phyloP scores from a whole-genome alignment of 192 early-diverging fungal species.

The Entomortierella chlamydospora region DNA sequence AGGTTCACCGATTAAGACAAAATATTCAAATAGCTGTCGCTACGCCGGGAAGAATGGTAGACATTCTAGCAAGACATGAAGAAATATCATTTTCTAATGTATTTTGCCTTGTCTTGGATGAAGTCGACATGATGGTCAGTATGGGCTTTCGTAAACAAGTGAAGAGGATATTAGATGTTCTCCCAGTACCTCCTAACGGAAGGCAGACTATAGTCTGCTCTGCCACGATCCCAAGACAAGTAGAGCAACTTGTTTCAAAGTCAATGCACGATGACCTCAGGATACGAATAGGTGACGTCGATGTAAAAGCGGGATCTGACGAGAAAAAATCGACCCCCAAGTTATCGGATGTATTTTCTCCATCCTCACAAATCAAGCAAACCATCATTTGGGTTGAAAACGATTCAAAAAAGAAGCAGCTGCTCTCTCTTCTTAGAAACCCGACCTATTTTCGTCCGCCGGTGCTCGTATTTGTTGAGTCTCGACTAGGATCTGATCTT shows the following conservation, averaged over 20 bases:
- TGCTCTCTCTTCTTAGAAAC: conserved; percentile 63
- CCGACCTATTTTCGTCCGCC: conserved; percentile 65
- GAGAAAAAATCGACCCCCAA: neutral
- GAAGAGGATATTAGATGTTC: conserved; percentile 55
- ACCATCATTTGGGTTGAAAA: conserved; percentile 70
- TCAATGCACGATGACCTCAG: conserved; percentile 46
- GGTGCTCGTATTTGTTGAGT: conserved; percentile 67
- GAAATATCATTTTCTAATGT: conserved; percentile 53
- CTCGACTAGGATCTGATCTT: conserved; percentile 64
- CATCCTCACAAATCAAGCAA: conserved; percentile 59
- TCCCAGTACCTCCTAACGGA: conserved; percentile 35
- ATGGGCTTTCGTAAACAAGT: conserved; percentile 66
- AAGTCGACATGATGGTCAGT: conserved; percentile 69
- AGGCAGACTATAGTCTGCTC: conserved; percentile 63
- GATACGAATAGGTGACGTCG: conserved; percentile 42
- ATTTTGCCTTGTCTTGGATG: conserved; percentile 64
- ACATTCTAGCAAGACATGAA: conserved; percentile 52
- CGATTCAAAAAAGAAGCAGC: conserved; percentile 63
- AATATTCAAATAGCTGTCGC: conserved; percentile 67
- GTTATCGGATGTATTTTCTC: conserved; percentile 20
- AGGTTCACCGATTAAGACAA: conserved; percentile 62
- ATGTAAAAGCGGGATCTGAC: neutral
- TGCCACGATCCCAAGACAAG: conserved; percentile 59
- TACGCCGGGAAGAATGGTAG: conserved; percentile 67
- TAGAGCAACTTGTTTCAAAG: conserved; percentile 29